Evolutionary conservation across 2,329 filamentous ascomycete species (phyloP).

Genomic region (Talaromyces pinophilus): DNA sequence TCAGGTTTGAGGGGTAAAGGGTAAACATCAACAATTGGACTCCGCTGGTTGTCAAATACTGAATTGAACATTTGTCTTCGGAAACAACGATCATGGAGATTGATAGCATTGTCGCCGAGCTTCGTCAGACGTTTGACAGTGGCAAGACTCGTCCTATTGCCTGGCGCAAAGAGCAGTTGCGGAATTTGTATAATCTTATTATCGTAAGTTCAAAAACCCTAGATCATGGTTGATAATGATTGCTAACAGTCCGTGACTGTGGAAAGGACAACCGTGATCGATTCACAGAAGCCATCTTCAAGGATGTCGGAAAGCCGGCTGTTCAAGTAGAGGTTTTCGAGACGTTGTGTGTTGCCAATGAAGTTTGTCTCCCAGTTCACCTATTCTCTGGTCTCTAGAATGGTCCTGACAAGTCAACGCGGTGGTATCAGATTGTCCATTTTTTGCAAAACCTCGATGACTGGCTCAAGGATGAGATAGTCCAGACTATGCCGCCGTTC

Average conservation of each 20-base stretch:
- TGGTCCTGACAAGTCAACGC: neutral
- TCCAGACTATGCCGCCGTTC: constrained; percentile 17
- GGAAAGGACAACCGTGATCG: constrained; percentile 18
- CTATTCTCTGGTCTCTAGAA: neutral
- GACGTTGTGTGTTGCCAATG: constrained; percentile 17
- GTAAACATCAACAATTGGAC: neutral
- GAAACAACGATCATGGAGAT: constrained; percentile 2
- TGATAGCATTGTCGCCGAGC: constrained; percentile 14
- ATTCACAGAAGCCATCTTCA: constrained; percentile 17
- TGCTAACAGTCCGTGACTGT: neutral
- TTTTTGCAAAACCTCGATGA: constrained; percentile 18
- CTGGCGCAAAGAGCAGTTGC: constrained; percentile 18
- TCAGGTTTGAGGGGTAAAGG: neutral
- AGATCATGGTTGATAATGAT: neutral
- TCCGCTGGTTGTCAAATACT: neutral
- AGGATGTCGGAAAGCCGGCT: constrained; percentile 15
- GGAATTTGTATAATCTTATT: constrained; percentile 11
- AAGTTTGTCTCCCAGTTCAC: neutral
- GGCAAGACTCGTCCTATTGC: constrained; percentile 18
- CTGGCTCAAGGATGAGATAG: constrained; percentile 18
- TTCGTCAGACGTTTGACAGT: constrained; percentile 10
- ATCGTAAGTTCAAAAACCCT: constrained; percentile 1
- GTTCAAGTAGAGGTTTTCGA: constrained; percentile 19
- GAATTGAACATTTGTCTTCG: neutral
- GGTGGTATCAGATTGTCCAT: constrained; percentile 8